Base-by-base conservation (phyloP, 2,329 filamentous ascomycete species). In the Aplosporella prunicola region DNA sequence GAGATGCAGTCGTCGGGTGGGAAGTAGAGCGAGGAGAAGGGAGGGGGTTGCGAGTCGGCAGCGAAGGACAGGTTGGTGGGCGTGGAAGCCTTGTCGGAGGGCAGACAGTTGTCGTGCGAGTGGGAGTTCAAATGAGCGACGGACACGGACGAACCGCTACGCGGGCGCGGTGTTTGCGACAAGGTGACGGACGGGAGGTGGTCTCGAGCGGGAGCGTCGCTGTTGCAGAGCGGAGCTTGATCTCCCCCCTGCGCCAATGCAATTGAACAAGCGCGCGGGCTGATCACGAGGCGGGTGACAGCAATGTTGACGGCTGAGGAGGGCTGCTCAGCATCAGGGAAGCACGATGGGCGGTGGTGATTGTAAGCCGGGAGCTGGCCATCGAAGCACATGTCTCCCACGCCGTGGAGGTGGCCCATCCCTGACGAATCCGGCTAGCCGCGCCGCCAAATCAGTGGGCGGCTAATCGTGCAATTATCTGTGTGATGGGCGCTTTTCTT, bases 21-120 rank as follows among this genome's bases (percentile, higher is more conserved):
- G 50, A 73, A 75, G 58, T 75, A 76, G 54, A 78, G 72, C 22
- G 75, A 76, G 41, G 74, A 77, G 60, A 79, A 80, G 43, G 76
- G 72, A 44, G 76, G 76, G 45, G 76, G 75, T 55, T 67, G 62
- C 56, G 58, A 59, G 32, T 69, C 64, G 27, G 67, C 42, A 55
- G 45, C 32, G 38, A 34, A 27, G 15, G 38, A 40, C 38, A 26
- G 38, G 30, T 15, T 43, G 29, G 9, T 35, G 20, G 23, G 30
- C 31, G 32, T 17, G 20, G 17, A 35, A 24, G 29, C 28, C 33
- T 32, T 32, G 36, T 32, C 30, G 40, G 24, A 41, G 38, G 32
- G 38, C 38, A 35, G 28, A 40, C 38, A 40, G 51, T 46, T 48
- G 32, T 48, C 45, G 50, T 42, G 48, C 45, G 50, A 47, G 25